Evolutionary conservation across 192 early-diverging fungal genomes (phyloP).

Genomic region (Obelidium mucronatum): DNA sequence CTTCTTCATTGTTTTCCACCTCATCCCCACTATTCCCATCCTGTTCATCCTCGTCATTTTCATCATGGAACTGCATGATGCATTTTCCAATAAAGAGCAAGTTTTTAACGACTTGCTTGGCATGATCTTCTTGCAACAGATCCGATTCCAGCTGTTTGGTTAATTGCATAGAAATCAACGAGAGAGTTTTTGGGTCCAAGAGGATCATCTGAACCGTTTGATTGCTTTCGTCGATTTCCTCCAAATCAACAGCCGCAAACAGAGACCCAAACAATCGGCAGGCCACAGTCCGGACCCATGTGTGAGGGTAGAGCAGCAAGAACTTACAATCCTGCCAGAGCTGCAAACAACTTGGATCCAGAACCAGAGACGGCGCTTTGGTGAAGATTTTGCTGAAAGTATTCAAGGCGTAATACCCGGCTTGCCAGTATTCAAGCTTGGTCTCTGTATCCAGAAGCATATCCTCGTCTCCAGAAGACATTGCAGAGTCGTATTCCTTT

Average conservation of each 20-base stretch:
- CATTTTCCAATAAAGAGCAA: conserved; percentile 86
- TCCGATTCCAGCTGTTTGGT: conserved; percentile 50
- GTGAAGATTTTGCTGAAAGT: conserved; percentile 76
- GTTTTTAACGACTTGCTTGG: conserved; percentile 92
- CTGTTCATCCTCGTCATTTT: conserved; percentile 22
- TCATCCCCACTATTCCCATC: conserved; percentile 36
- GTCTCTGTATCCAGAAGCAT: conserved; percentile 62
- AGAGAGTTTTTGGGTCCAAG: not conserved
- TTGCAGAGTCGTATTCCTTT: conserved; percentile 54
- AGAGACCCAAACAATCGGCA: conserved; percentile 79
- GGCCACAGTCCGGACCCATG: conserved; percentile 83
- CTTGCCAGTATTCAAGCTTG: conserved; percentile 77
- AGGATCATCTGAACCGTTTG: conserved; percentile 4
- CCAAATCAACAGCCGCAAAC: conserved; percentile 74
- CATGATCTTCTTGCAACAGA: conserved; percentile 75
- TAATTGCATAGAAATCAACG: conserved; percentile 38
- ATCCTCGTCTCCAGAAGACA: conserved; percentile 55
- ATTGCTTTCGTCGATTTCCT: conserved; percentile 48
- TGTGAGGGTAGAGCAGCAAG: conserved; percentile 85
- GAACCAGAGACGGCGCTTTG: conserved; percentile 26
- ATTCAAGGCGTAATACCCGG: conserved; percentile 81
- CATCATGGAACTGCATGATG: conserved; percentile 16
- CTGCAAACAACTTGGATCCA: conserved; percentile 44
- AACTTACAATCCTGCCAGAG: conserved; percentile 75
- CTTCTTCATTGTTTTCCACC: conserved; percentile 37